Conservation (phyloP, 345 rosid species). For the Cardamine chenopodiifolia region DNA sequence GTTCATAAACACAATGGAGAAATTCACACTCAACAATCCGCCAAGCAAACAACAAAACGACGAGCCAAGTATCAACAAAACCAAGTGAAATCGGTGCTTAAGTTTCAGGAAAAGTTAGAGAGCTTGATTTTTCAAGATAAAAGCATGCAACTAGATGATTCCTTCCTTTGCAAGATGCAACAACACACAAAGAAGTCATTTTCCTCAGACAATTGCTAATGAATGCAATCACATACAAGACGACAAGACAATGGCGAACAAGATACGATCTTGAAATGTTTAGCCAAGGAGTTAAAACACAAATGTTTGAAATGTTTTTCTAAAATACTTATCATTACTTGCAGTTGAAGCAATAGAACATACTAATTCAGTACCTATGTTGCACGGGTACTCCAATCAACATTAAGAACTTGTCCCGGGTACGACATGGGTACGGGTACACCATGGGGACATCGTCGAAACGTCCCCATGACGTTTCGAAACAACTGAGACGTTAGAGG, state of each 20-base stretch:
- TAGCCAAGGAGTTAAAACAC: neutral
- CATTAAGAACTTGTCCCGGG: no score
- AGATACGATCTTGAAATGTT: neutral
- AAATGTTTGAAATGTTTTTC: neutral
- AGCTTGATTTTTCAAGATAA: neutral
- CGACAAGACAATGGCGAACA: neutral
- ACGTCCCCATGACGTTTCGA: no score
- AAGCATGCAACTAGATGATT: neutral
- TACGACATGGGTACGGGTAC: no score
- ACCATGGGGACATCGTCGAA: no score
- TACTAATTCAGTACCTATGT: no score
- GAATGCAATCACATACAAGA: neutral
- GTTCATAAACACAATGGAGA: slow-evolving; percentile 72
- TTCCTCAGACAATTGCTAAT: neutral
- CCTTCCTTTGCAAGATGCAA: neutral
- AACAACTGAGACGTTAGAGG: no score
- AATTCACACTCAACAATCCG: slow-evolving; percentile 52
- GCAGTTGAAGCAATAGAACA: slow-evolving; percentile 11
- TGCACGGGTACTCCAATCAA: no score
- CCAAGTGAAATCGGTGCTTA: slow-evolving; percentile 28
- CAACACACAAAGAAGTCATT: neutral
- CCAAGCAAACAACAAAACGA: slow-evolving; percentile 16
- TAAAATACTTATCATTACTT: slow-evolving; percentile 5
- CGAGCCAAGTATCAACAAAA: slow-evolving; percentile 32
- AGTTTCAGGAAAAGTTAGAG: slow-evolving; percentile 29